Evolutionary conservation across 1,284 basidiomycete genomes (phyloP).

Genomic region (Boletellus sp.): DNA sequence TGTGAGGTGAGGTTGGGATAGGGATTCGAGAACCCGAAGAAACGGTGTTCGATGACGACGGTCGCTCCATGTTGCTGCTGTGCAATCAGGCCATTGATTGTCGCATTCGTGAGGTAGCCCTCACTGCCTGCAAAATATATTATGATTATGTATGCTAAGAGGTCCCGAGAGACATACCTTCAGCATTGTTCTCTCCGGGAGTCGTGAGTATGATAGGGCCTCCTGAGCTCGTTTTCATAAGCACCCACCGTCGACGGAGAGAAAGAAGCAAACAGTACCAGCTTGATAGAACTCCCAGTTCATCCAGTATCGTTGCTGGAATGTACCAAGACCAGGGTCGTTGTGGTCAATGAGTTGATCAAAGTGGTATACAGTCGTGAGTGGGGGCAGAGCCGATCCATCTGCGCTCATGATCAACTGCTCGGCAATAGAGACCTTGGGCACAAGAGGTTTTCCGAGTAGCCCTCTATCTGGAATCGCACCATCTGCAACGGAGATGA

Average conservation of each 20-base stretch:
- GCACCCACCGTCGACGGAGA: neutral
- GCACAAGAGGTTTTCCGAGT: constrained; percentile 17
- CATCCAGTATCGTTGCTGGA: constrained; percentile 71
- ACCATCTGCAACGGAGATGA: constrained; percentile 15
- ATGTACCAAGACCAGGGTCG: constrained; percentile 64
- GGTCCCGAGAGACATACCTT: constrained; percentile 31
- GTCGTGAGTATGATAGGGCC: constrained; percentile 66
- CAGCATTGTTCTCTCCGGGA: constrained; percentile 44
- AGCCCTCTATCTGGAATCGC: constrained; percentile 20
- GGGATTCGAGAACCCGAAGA: constrained; percentile 50
- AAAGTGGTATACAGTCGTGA: constrained; percentile 47
- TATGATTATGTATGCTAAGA: constrained; percentile 33
- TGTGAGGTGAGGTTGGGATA: constrained; percentile 56
- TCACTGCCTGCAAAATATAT: constrained; percentile 43
- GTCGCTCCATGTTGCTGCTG: constrained; percentile 51
- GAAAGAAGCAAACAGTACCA: constrained; percentile 33
- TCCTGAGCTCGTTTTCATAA: constrained; percentile 34
- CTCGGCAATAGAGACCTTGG: constrained; percentile 14
- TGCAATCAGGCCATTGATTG: constrained; percentile 64
- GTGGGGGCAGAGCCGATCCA: constrained; percentile 11
- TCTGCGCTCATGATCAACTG: constrained; percentile 9
- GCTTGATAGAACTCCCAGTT: constrained; percentile 59
- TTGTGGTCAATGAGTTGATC: constrained; percentile 73
- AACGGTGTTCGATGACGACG: constrained; percentile 48
- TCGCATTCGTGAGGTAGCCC: constrained; percentile 60